Evolutionary conservation across 768 basidiomycete species (phyloP).

Genomic region (Vararia minispora): DNA sequence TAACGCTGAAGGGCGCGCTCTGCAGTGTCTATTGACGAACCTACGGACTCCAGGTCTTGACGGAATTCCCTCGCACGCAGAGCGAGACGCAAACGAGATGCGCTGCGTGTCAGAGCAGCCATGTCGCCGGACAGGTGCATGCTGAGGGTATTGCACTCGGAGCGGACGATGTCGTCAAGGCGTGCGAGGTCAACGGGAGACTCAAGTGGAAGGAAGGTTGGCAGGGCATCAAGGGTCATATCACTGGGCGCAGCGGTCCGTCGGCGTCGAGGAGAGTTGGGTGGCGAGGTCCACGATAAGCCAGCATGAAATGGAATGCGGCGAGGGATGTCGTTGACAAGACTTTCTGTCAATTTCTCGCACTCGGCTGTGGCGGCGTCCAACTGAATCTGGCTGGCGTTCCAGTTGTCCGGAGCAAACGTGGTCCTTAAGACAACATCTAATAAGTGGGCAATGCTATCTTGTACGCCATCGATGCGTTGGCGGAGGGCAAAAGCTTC

Average conservation of each 20-base stretch:
- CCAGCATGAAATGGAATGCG: constrained; percentile 54
- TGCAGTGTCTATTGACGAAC: too few species aligned
- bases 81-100: constrained; percentile 3
- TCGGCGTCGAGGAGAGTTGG: constrained; percentile 22
- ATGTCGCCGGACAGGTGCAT: constrained; percentile 23
- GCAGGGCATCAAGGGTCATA: constrained; percentile 24
- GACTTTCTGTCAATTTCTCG: too few species aligned
- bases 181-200: constrained; percentile 44
- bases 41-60: too few species aligned
- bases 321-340: constrained; percentile 32
- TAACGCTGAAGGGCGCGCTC: too few species aligned
- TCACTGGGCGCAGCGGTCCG: constrained; percentile 26
- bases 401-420: too few species aligned
- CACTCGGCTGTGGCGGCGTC: too few species aligned
- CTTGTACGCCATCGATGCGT: constrained; percentile 47
- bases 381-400: too few species aligned
- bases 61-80: constrained; percentile 4
- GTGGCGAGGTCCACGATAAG: too few species aligned
- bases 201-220: constrained; percentile 23
- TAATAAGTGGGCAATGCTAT: constrained; percentile 33
- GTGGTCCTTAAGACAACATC: constrained; percentile 32
- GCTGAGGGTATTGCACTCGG: constrained; percentile 57
- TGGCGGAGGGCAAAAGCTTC: constrained; percentile 48
- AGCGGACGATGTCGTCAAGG: constrained; percentile 57
- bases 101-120: constrained; percentile 19